Conservation (phyloP, 1,139 yeast genomes). For the Candida sanyaensis region DNA sequence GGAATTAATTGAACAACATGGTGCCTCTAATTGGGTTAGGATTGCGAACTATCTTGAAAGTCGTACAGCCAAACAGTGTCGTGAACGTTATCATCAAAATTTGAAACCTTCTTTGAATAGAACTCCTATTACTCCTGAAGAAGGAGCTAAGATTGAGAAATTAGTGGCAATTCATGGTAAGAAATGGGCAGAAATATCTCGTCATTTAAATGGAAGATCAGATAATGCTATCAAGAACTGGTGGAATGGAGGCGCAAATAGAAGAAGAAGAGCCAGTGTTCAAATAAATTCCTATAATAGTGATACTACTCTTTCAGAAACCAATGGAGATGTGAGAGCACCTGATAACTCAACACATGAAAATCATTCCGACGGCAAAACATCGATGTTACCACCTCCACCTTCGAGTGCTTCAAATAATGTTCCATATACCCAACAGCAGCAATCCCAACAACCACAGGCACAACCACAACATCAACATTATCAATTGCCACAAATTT, state of each 20-base stretch:
- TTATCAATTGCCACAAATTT: conserved; percentile 22
- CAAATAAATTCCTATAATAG: conserved; percentile 3
- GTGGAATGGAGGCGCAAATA: conserved; percentile 95
- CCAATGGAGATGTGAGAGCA: conserved; percentile 1
- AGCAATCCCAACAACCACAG: conserved; percentile 4
- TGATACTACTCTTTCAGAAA: not conserved
- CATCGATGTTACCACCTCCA: conserved; percentile 9
- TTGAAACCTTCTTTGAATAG: conserved; percentile 82
- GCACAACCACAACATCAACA: conserved; percentile 12
- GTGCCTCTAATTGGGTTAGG: conserved; percentile 91
- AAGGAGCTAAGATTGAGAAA: conserved; percentile 78
- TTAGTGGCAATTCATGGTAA: conserved; percentile 81
- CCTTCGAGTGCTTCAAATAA: conserved; percentile 7
- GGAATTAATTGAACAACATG: conserved; percentile 68
- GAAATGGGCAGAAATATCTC: conserved; percentile 92
- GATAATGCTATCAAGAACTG: conserved; percentile 94
- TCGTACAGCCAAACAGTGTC: conserved; percentile 88
- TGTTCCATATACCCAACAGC: conserved; percentile 3
- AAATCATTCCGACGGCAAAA: not conserved
- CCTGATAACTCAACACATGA: not conserved
- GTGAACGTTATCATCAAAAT: conserved; percentile 92
- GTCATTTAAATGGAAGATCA: conserved; percentile 82
- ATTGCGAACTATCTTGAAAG: conserved; percentile 74
- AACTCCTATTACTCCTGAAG: conserved; percentile 81
- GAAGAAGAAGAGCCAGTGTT: conserved; percentile 59